phyloP scores from a whole-genome alignment of 1,284 basidiomycete genomes.

The Coniophora puteana region DNA sequence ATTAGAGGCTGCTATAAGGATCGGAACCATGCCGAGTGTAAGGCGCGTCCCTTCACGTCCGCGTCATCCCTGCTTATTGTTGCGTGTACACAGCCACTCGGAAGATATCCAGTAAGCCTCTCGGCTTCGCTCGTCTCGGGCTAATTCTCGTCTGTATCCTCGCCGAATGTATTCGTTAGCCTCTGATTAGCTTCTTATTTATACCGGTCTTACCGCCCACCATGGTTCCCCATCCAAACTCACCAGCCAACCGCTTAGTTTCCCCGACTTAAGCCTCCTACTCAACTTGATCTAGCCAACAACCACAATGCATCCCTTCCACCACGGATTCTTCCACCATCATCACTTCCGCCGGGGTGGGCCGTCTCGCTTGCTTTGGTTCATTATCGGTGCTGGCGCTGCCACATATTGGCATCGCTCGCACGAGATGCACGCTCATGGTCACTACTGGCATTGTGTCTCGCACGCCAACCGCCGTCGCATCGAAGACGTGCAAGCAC shows the following conservation, averaged over 20 bases:
- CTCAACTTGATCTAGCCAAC: conserved; percentile 3
- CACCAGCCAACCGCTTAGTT: background rate
- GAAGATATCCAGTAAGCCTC: no score
- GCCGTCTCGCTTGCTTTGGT: conserved; percentile 63
- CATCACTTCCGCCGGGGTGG: conserved; percentile 31
- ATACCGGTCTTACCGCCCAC: no score
- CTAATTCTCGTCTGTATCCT: no score
- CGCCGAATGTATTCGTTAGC: no score
- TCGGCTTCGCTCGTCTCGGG: no score
- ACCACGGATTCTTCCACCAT: conserved; percentile 27
- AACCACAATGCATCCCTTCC: conserved; percentile 32
- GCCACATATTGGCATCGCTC: conserved; percentile 43
- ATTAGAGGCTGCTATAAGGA: no score
- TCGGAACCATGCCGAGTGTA: no score
- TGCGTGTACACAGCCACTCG: no score
- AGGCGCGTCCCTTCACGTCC: no score
- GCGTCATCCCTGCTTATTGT: no score
- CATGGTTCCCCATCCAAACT: no score
- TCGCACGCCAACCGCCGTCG: conserved; percentile 14
- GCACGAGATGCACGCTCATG: conserved; percentile 21
- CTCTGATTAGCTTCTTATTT: no score
- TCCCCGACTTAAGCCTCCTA: conserved; percentile 14
- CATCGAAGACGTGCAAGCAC: conserved; percentile 11
- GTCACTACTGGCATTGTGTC: conserved; percentile 24
- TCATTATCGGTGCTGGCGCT: conserved; percentile 52